These are phyloP conservation scores for Bremia lactucae DNA, from an alignment of 352 stramenopile genomes.

Conservation along the genomic window DNA sequence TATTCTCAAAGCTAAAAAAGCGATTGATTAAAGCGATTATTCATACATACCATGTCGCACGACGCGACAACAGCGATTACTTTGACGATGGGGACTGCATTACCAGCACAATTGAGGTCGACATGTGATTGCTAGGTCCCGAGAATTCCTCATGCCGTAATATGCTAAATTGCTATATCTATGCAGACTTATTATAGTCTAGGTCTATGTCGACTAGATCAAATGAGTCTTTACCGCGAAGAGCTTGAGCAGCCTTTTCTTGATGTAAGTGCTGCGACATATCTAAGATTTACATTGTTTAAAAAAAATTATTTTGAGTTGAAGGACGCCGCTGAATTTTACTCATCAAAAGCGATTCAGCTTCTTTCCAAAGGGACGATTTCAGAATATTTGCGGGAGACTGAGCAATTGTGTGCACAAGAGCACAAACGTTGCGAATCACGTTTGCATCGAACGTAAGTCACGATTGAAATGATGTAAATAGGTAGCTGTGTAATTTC, in stretches of 20 bases:
- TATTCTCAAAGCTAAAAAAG: slow-evolving; percentile 60
- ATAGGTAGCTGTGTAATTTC: neutral
- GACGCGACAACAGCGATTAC: slow-evolving; percentile 38
- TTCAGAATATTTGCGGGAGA: slow-evolving; percentile 60
- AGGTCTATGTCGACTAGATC: slow-evolving; percentile 59
- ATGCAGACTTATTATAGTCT: slow-evolving; percentile 69
- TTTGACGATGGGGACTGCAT: slow-evolving; percentile 70
- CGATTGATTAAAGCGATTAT: slow-evolving; percentile 53
- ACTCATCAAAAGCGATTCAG: slow-evolving; percentile 50
- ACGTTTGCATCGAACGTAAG: slow-evolving; percentile 65
- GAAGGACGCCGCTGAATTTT: slow-evolving; percentile 59
- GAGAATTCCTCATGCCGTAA: neutral
- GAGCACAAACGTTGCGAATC: slow-evolving; percentile 71
- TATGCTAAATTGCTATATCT: too few relatives aligned
- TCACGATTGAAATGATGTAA: slow-evolving; percentile 2
- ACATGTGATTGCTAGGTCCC: neutral
- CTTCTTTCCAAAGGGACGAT: slow-evolving; percentile 57
- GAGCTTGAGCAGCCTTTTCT: slow-evolving; percentile 68
- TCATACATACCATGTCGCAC: slow-evolving; percentile 49
- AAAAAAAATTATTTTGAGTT: neutral
- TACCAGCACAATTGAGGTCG: slow-evolving; percentile 56
- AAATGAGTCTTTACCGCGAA: slow-evolving; percentile 74
- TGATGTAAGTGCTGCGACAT: slow-evolving; percentile 19
- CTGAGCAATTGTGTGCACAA: slow-evolving; percentile 62
- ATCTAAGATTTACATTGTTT: neutral